phyloP scores from a whole-genome alignment of 306 rosid species.

The Rosa multiflora region DNA sequence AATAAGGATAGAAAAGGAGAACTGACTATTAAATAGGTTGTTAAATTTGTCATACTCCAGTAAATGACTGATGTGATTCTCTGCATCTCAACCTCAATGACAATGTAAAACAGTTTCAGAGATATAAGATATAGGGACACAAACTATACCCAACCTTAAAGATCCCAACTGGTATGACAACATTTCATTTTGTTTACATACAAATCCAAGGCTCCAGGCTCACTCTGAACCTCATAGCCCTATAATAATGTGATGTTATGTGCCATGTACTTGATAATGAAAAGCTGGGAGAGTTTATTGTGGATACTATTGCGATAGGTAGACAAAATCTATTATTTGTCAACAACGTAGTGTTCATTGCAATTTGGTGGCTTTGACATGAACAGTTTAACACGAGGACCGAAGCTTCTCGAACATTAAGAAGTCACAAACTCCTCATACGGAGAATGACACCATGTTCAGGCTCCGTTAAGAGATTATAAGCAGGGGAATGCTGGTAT shows the following conservation, averaged over 20 bases:
- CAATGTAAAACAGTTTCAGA: background rate
- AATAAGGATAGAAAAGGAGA: no score
- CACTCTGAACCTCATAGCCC: background rate
- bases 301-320: background rate
- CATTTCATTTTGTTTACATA: background rate
- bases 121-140: background rate
- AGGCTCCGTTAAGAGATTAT: constrained; percentile 25
- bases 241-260: background rate
- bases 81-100: background rate
- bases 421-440: background rate
- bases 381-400: background rate
- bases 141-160: background rate
- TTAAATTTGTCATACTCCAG: background rate
- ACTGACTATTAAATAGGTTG: no score
- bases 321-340: background rate
- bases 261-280: background rate
- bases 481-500: constrained; percentile 30
- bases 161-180: background rate
- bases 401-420: background rate
- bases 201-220: background rate
- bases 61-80: background rate
- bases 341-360: background rate
- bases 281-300: background rate
- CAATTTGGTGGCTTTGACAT: background rate
- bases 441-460: constrained; percentile 28